phyloP scores from a whole-genome alignment of 768 basidiomycete species.

The Amanita rimosa region DNA sequence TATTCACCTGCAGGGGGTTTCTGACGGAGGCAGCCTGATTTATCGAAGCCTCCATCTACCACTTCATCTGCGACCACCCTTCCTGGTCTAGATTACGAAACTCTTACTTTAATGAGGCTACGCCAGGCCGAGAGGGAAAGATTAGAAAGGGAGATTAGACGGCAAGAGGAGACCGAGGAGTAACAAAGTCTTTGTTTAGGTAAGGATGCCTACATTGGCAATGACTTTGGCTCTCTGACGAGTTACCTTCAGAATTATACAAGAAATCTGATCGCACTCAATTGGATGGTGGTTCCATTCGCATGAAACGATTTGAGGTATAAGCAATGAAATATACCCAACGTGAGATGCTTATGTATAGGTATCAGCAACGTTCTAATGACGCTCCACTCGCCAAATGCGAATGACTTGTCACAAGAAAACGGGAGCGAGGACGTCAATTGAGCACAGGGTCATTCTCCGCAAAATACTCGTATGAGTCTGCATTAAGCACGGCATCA shows the following conservation, averaged over 20 bases:
- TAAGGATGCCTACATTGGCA: too few species aligned
- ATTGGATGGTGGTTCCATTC: too few species aligned
- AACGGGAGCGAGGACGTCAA: constrained; percentile 9
- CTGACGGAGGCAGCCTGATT: constrained; percentile 14
- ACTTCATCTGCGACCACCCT: constrained; percentile 10
- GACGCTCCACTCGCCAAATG: too few species aligned
- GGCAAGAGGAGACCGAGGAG: constrained; percentile 45
- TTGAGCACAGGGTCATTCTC: constrained; percentile 31
- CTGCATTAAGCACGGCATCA: constrained; percentile 31
- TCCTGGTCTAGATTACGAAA: constrained; percentile 62
- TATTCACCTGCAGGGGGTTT: not conserved
- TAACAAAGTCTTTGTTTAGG: not conserved
- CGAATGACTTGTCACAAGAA: not conserved
- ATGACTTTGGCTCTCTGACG: too few species aligned
- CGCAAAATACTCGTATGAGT: constrained; percentile 40
- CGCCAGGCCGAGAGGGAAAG: constrained; percentile 72
- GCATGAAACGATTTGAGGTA: too few species aligned
- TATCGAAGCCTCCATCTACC: constrained; percentile 15
- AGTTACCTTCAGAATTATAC: too few species aligned
- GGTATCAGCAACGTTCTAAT: too few species aligned
- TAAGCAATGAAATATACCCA: too few species aligned
- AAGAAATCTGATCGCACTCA: too few species aligned
- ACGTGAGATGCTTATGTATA: too few species aligned
- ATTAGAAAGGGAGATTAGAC: constrained; percentile 66
- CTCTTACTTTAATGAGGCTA: constrained; percentile 68